Evolutionary conservation across 352 stramenopile species (phyloP), one percentile per base, ranked within the genome.

Genomic region (Pythium apleroticum): DNA sequence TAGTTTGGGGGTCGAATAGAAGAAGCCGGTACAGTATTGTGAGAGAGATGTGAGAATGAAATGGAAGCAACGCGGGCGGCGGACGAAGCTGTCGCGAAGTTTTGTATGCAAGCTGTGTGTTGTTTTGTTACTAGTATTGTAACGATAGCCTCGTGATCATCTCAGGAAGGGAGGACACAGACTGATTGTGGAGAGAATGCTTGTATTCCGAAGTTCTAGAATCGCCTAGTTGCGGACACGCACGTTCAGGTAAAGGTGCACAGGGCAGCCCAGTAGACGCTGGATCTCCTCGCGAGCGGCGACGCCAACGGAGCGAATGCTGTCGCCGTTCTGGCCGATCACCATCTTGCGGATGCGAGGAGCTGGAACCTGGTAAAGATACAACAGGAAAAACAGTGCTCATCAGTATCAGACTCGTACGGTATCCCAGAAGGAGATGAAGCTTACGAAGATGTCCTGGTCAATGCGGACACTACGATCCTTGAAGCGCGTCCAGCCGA

Each of bases 161-260:
- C 33, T 4, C 15, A 6, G 15, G 33, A 10, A 15, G 10, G 33
- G 11, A 17, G 33, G 33, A 39, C 12, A 39, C 33, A 10, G 15
- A 39, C 12, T n/a, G 33, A 39, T 39, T 2, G 33, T 17, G 15
- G 33, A 33, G 30, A 33, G 30, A 9, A 9, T 33, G 54, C 17
- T 53, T 45, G 33, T 55, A 53, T 58, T 52, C 37, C 17, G 8
- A 28, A 10, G 6, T 33, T 48, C 10, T 27, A n/a, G 37, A 2
- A 19, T 3, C 15, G 25, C 20, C 45, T 67, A 59, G 27, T 75
- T 87, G 49, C 80, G 80, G 14, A 93, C 80, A 28, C 86, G 84
- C 19, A 95, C 82, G 69, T 95, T 95, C 48, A 95, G 69, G 65
- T 95, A 95, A 49, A 95, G 75, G 45, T 95, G 86, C 64, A 95